Conservation (phyloP, 2,329 filamentous ascomycete species). For the Paecilomyces dactylethromorphus region DNA sequence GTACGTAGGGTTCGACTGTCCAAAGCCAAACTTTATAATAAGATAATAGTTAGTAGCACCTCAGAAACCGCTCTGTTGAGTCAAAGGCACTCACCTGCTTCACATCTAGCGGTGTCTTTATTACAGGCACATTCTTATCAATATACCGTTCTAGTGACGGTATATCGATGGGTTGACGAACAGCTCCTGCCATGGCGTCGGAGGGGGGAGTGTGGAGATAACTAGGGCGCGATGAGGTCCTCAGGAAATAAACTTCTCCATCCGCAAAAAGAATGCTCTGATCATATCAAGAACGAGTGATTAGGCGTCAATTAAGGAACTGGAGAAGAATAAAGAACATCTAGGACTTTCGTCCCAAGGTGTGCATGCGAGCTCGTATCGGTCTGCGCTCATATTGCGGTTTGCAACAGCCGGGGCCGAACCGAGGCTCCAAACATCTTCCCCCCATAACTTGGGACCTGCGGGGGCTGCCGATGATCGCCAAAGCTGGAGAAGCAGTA, state of each 20-base stretch:
- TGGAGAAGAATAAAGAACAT: not conserved
- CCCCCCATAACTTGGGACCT: not conserved
- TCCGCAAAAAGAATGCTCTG: constrained; percentile 1
- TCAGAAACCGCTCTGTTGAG: not conserved
- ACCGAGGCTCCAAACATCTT: not conserved
- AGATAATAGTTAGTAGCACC: not conserved
- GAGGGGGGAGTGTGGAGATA: not conserved
- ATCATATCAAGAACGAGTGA: not conserved
- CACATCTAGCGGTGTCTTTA: constrained; percentile 74
- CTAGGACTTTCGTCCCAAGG: not conserved
- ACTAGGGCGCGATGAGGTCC: not conserved
- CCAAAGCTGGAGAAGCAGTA: not conserved
- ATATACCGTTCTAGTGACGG: constrained; percentile 74
- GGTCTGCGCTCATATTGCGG: not conserved
- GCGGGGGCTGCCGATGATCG: not conserved
- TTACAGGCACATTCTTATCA: constrained; percentile 67
- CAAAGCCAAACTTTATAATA: constrained; percentile 76
- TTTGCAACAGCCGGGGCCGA: not conserved
- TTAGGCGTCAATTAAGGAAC: not conserved
- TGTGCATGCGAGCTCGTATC: not conserved
- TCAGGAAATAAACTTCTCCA: constrained; percentile 2
- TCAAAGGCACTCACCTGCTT: constrained; percentile 63
- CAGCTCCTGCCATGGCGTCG: constrained; percentile 66
- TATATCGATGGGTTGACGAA: constrained; percentile 87
- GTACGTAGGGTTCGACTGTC: constrained; percentile 96